Percentiles rank a stretch among this genome's conserved stretches.
phyloP scores from a whole-genome alignment of 192 early-diverging fungal species.

The Oehlia diaphana region DNA sequence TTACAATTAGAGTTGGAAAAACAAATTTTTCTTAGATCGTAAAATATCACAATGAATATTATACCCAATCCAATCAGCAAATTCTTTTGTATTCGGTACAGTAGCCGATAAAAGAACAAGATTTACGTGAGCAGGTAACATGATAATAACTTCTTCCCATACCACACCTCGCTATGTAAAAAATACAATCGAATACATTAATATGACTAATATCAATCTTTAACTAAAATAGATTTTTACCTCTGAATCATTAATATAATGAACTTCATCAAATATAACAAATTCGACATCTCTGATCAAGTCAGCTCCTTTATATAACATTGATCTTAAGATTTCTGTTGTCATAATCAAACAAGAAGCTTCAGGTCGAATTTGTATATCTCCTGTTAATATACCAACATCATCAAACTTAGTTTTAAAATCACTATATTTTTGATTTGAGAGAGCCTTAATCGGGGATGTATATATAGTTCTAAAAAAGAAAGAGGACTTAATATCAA shows the following conservation, averaged over 20 bases:
- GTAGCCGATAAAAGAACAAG: constrained; percentile 97
- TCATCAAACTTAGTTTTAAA: constrained; percentile 87
- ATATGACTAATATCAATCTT: not conserved
- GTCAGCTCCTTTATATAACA: constrained; percentile 97
- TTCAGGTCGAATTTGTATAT: constrained; percentile 95
- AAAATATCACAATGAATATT: not conserved
- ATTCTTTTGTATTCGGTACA: constrained; percentile 96
- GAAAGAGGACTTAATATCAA: not conserved
- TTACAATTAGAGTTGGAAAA: not conserved
- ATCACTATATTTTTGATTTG: constrained; percentile 98
- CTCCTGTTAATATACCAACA: constrained; percentile 97
- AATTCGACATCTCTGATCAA: constrained; percentile 97
- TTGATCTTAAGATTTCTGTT: constrained; percentile 95
- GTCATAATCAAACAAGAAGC: constrained; percentile 99
- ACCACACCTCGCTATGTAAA: constrained; percentile 81
- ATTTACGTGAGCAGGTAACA: constrained; percentile 93
- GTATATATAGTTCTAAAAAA: constrained; percentile 85
- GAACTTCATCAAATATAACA: constrained; percentile 99
- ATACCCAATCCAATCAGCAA: constrained; percentile 99
- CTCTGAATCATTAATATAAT: constrained; percentile 96
- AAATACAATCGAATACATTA: not conserved
- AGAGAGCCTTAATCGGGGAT: constrained; percentile 97
- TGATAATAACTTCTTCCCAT: constrained; percentile 99
- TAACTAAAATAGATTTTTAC: constrained; percentile 33
- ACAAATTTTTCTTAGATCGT: too few relatives aligned